These are phyloP conservation scores for Sugiyamaella japonica DNA, from an alignment of 1,139 yeast species.

Conservation along the genomic window DNA sequence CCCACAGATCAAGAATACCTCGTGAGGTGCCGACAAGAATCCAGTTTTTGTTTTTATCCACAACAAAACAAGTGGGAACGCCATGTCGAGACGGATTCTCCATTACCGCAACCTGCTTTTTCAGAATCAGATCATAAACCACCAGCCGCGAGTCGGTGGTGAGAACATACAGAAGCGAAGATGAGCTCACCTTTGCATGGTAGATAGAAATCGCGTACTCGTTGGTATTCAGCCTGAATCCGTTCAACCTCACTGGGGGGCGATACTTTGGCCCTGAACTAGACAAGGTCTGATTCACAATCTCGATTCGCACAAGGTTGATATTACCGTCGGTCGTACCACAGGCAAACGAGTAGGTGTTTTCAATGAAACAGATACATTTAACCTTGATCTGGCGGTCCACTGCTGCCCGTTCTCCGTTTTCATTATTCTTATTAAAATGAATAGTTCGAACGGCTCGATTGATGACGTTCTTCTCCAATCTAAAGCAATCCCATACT, in stretches of 20 bases:
- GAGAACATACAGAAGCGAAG: constrained; percentile 42
- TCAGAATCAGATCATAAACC: constrained; percentile 59
- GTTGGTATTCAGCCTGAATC: constrained; percentile 9
- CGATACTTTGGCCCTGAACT: constrained; percentile 39
- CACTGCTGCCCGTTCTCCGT: neutral
- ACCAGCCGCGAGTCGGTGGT: constrained; percentile 58
- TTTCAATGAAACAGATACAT: constrained; percentile 50
- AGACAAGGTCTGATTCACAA: constrained; percentile 37
- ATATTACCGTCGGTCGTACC: constrained; percentile 66
- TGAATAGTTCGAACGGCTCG: constrained; percentile 48
- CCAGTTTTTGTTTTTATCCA: constrained; percentile 62
- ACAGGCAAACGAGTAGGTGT: constrained; percentile 66
- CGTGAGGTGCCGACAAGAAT: constrained; percentile 68
- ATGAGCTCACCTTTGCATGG: constrained; percentile 36
- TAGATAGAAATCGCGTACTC: constrained; percentile 51
- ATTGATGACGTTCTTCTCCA: constrained; percentile 66
- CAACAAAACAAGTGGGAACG: constrained; percentile 55
- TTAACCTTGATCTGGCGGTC: constrained; percentile 29
- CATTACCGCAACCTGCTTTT: constrained; percentile 49
- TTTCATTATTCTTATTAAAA: constrained; percentile 1
- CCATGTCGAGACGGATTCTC: constrained; percentile 69
- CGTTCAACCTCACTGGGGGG: constrained; percentile 36
- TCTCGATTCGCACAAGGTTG: constrained; percentile 57
- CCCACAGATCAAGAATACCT: constrained; percentile 82
- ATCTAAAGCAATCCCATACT: constrained; percentile 72